Evolutionary conservation across 345 rosid species (phyloP), one percentile per base, ranked within the genome.

Genomic region (Anacardium occidentale): DNA sequence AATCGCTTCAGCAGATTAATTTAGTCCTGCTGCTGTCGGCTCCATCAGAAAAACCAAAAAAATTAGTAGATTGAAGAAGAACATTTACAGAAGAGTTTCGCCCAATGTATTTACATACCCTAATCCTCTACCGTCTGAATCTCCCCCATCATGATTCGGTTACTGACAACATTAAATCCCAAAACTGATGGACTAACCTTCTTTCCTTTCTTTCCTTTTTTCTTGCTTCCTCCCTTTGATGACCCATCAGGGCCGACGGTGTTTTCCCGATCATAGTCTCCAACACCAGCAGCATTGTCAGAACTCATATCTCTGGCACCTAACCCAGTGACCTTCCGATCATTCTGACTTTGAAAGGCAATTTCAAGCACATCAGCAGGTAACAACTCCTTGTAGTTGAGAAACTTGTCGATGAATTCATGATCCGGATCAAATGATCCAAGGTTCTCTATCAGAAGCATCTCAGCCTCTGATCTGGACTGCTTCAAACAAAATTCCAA

Each of bases 121-220:
- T 85, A 94, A 62, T 92, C 98, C 52, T 89, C 98, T 32, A 85
- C 81, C 0, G 90, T 71, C 81, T 95, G 99, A 72, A 92, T 92
- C 93, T 95, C 98, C 22, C 99, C 99, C 99, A 83, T 95, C 98
- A 91, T 91, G 74, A 95, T 95, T 74, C 98, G 87, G 88, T 95
- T 92, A 74, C 99, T 95, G 53, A 95, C 98, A 14, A 95, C 98
- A 37, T 84, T 95, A 56, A 95, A 95, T n/a, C 98, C 98, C 44
- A 95, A 74, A 74, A 82, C 97, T 12, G 94, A 76, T 3, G 93
- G 83, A 47, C 83, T 92, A 20, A 94, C 87, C 83, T 92, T 92
- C 90, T 95, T 95, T 62, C 96, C 96, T 80, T 90, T 91, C 81
- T 92, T 95, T 7, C 89, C 90, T 78, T 85, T 91, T 70, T 84